Evolutionary conservation across 2,329 filamentous ascomycete species (phyloP), one percentile per base, ranked within the genome.

Genomic region (Cytospora paraplurivora): DNA sequence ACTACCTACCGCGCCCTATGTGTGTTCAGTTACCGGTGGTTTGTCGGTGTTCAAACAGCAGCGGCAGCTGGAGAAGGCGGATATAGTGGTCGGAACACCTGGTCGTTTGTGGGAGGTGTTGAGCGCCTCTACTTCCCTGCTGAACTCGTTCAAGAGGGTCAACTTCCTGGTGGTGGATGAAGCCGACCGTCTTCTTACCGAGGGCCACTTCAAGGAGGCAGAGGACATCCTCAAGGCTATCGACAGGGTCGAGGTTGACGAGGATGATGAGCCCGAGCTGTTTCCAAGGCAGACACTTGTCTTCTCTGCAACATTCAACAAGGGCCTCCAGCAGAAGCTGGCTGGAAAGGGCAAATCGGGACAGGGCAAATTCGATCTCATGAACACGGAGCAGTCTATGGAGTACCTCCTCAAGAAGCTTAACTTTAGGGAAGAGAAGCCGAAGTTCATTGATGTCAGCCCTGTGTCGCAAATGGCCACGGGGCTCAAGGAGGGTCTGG

Each of bases 231-330:
- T 99, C 17, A 88, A 87, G 62, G 87, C 92, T 0, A 78, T 99
- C 11, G 92, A 97, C 71, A 83, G 88, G 34, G 78, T 83, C 47
- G 87, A 92, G 53, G 89, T 91, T 1, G 81, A 85, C 19, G 81
- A 83, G 27, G 80, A 78, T 0, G 77, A 81, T 7, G 76, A 79
- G 37, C 77, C 80, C 1, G 78, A 80, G 7, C 68, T 75, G 12
- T 73, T 79, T 50, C 72, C 84, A 17, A 81, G 94, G 49, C 95
- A 99, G 73, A 98, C 93, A 0, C 84, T 99, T 0, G 92, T 99
- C 21, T 99, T 99, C 76, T 98, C 95, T 0, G 95, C 95, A 0
- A 99, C 95, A 0, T 97, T 99, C 75, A 91, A 96, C 73, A 94
- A 93, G 72, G 88, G 89, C 0, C 78, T 99, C 35, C 94, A 98